Evolutionary conservation across 768 basidiomycete species (phyloP), one percentile per base, ranked within the genome.

Genomic region (Pulveroboletus sp.): DNA sequence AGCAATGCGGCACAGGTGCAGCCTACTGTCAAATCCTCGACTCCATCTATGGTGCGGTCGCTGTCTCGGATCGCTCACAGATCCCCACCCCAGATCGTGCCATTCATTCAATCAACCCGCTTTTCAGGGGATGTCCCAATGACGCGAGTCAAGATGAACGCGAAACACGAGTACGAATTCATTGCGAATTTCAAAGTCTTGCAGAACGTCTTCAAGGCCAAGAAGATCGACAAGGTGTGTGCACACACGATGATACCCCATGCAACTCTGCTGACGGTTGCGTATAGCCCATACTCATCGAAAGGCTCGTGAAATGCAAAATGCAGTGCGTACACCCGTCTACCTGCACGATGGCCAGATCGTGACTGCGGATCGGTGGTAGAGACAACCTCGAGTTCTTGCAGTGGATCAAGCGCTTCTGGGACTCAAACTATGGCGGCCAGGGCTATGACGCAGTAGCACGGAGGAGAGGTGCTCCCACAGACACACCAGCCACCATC

Each of bases 341-440:
- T 12, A 9, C 45, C 17, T 42, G 11, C 39, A 41, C 41, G 39
- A 57, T 57, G 21, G 12, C 21, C 40, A 15, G 35, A 39, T 52
- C 52, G 54, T 69, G 49, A 61, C 49, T 15, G 15, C 17, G 21
- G 42, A 43, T 44, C 51, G 46, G 26, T 44, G 30, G 42, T 60
- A 90, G 89, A 70, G 96, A 98, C 70, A 99, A 99, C 69, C 85
- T 99, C 58, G 96, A 99, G 65, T 98, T 99, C 74, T 69, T 94
- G 49, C 96, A 99, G 70, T 99, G 95, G 95, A 79, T 91, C 62
- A 93, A 93, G 65, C 86, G 87, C 21, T 97, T 86, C 71, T 98
- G 96, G 95, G 93, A 98, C 61, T 71, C 80, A 26, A 92, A 94
- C 74, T 93, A 84, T 65, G 82, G 84, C 15, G 95, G 93, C 3